phyloP scores from a whole-genome alignment of 495 filamentous ascomycete genomes.

The Penicillium pulvis region DNA sequence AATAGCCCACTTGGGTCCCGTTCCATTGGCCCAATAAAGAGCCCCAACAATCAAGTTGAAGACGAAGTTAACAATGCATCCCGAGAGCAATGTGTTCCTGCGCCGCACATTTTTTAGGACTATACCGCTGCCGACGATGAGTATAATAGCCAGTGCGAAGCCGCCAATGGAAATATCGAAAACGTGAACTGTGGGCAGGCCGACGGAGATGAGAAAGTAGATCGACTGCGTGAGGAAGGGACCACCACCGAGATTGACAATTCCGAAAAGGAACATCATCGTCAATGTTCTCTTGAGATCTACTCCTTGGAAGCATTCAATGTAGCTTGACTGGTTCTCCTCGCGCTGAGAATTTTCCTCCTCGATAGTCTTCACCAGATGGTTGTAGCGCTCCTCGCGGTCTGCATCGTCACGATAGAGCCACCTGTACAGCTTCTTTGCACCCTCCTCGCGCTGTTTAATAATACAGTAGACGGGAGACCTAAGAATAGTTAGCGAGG shows the following conservation, averaged over 20 bases:
- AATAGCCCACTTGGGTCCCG: conserved; percentile 19
- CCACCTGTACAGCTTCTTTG: conserved; percentile 12
- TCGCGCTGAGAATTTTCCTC: conserved; percentile 21
- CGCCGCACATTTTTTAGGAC: conserved; percentile 1
- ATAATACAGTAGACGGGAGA: not conserved
- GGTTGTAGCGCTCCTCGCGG: conserved; percentile 19
- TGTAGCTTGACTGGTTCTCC: conserved; percentile 15
- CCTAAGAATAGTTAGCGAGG: not conserved
- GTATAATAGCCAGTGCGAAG: conserved; percentile 28
- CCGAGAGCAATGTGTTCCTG: not conserved
- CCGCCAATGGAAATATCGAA: conserved; percentile 29
- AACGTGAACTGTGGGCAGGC: conserved; percentile 18
- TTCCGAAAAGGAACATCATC: conserved; percentile 27
- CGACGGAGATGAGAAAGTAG: conserved; percentile 33
- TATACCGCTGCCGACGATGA: conserved; percentile 16
- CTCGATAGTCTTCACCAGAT: conserved; percentile 21
- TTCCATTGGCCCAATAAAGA: conserved; percentile 12
- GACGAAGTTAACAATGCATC: not conserved
- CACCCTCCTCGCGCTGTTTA: conserved; percentile 6
- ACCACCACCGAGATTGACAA: conserved; percentile 22
- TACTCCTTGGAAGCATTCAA: conserved; percentile 24
- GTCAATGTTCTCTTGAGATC: conserved; percentile 31
- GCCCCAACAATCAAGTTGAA: conserved; percentile 17
- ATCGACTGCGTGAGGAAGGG: conserved; percentile 28
- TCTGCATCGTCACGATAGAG: conserved; percentile 15